Evolutionary conservation across 1,284 basidiomycete genomes (phyloP).

Genomic region (Afroboletus lepidellus): DNA sequence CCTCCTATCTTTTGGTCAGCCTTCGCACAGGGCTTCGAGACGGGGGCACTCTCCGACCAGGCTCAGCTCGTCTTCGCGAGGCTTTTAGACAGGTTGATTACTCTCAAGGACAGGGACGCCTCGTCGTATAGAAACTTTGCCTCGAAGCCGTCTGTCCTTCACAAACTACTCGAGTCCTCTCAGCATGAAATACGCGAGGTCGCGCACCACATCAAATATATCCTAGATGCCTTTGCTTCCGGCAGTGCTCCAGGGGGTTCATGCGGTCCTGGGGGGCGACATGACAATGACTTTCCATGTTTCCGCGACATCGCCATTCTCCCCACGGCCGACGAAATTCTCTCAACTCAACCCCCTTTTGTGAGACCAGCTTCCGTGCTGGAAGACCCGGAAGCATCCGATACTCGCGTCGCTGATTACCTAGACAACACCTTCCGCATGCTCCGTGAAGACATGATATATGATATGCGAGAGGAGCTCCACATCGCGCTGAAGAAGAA

Average conservation of each 20-base stretch:
- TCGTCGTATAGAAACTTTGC: constrained; percentile 42
- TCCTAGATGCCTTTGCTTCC: constrained; percentile 32
- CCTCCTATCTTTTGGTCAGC: constrained; percentile 56
- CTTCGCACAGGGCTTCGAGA: constrained; percentile 41
- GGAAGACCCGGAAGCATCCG: constrained; percentile 50
- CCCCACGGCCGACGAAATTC: constrained; percentile 60
- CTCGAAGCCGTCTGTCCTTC: constrained; percentile 34
- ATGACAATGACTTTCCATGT: constrained; percentile 61
- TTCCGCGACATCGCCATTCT: constrained; percentile 58
- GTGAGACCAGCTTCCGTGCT: constrained; percentile 44
- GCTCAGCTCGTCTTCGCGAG: constrained; percentile 48
- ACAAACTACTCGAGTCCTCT: constrained; percentile 38
- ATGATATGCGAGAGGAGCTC: constrained; percentile 62
- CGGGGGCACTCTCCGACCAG: constrained; percentile 35
- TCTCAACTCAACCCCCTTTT: constrained; percentile 45
- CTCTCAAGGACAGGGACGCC: constrained; percentile 36
- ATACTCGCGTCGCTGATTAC: constrained; percentile 43
- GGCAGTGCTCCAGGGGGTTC: constrained; percentile 15
- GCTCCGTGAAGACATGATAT: constrained; percentile 63
- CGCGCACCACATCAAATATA: constrained; percentile 45
- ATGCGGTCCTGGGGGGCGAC: constrained; percentile 52
- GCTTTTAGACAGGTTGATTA: constrained; percentile 51
- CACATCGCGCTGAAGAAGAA: constrained; percentile 41
- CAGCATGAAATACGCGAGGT: constrained; percentile 35
- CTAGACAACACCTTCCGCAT: constrained; percentile 66